Percentiles rank a stretch among this genome's conserved stretches.
Evolutionary conservation across 441 rosid genomes (phyloP).

Genomic region (Erysimum pusillum): DNA sequence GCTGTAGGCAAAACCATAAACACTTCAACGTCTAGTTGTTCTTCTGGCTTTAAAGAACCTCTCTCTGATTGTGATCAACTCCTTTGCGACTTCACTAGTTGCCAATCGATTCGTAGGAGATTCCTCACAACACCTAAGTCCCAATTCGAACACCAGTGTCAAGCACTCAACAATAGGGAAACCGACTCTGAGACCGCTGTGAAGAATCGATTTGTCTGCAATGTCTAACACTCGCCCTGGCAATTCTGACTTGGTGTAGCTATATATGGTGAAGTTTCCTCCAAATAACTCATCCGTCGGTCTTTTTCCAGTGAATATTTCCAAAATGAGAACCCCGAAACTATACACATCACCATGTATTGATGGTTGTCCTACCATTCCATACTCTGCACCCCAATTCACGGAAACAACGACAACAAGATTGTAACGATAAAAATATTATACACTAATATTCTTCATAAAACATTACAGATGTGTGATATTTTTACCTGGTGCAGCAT

Average conservation of each 20-base stretch:
- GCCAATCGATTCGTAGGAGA: not conserved
- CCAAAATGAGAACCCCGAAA: constrained; percentile 37
- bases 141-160: constrained; percentile 13
- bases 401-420: not conserved
- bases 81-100: not conserved
- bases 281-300: constrained; percentile 44
- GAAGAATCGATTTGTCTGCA: not conserved
- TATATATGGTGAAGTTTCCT: constrained; percentile 20
- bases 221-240: constrained; percentile 39
- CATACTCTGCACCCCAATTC: constrained; percentile 41
- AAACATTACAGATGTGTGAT: not conserved
- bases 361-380: constrained; percentile 41
- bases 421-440: not conserved
- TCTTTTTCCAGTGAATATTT: constrained; percentile 46
- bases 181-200: not conserved
- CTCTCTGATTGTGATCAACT: constrained; percentile 21
- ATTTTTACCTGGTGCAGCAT: constrained; percentile 40
- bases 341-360: constrained; percentile 38
- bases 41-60: constrained; percentile 20
- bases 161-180: constrained; percentile 18
- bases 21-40: not conserved
- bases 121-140: constrained; percentile 27
- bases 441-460: not conserved
- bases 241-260: constrained; percentile 2
- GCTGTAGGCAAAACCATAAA: not conserved